A percentile compares a stretch with the other conserved stretches of the same genome.
Evolutionary conservation across 75 land plant species (phyloP).

Genomic region (Picea glauca): DNA sequence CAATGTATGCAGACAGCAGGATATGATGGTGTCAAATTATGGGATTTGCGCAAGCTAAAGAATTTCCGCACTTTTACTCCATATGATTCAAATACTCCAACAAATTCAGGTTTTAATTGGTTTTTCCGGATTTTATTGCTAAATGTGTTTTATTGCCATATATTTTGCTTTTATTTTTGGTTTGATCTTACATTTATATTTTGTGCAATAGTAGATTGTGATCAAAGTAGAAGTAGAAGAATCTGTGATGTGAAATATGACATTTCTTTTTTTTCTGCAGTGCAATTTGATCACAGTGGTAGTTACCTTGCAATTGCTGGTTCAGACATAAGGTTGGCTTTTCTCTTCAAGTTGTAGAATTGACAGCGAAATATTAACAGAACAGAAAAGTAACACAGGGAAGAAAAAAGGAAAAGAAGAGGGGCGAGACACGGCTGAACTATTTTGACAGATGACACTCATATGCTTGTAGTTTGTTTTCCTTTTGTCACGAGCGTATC

Average conservation of each 20-base stretch:
- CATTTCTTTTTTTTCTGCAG: conserved; percentile 35
- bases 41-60: conserved; percentile 96
- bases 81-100: conserved; percentile 70
- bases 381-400: background rate
- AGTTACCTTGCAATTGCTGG: conserved; percentile 90
- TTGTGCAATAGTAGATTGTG: background rate
- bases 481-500: background rate
- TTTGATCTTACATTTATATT: background rate
- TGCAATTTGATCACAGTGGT: conserved; percentile 94
- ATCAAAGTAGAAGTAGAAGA: background rate
- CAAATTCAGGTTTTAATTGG: conserved; percentile 62
- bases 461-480: background rate
- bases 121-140: too few relatives aligned
- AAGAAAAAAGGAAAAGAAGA: background rate
- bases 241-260: background rate
- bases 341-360: background rate
- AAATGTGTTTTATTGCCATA: background rate
- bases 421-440: too few relatives aligned
- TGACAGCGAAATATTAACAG: background rate
- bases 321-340: conserved; percentile 77
- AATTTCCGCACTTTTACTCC: conserved; percentile 84
- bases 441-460: background rate
- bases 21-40: conserved; percentile 92
- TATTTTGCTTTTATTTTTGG: background rate
- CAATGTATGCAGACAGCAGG: conserved; percentile 79